Conservation (phyloP, 1,284 basidiomycete genomes). For the Cutaneotrichosporon sp. region DNA sequence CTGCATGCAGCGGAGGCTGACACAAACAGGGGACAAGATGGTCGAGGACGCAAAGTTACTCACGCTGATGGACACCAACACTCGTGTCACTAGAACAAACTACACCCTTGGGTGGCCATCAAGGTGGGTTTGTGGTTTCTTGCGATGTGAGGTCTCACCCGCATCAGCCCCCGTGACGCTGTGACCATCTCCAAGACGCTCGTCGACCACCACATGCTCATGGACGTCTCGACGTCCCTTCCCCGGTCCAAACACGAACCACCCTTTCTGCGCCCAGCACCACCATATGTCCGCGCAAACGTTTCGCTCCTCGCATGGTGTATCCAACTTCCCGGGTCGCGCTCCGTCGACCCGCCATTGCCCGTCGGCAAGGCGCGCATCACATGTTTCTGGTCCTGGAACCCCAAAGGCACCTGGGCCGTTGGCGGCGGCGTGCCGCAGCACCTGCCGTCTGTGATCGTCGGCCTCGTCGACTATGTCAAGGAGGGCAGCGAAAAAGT, state of each 20-base stretch:
- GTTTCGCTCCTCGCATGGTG: constrained; percentile 88
- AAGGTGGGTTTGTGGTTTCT: constrained; percentile 57
- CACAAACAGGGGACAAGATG: constrained; percentile 67
- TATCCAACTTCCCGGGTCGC: constrained; percentile 58
- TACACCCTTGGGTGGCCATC: constrained; percentile 95
- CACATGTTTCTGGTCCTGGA: constrained; percentile 93
- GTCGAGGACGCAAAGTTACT: constrained; percentile 78
- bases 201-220: constrained; percentile 71
- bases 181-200: constrained; percentile 84
- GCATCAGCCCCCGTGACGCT: constrained; percentile 74
- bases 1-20: neutral
- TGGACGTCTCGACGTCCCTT: constrained; percentile 92
- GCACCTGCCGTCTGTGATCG: constrained; percentile 73
- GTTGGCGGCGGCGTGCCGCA: constrained; percentile 59
- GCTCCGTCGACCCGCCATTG: constrained; percentile 42
- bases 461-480: constrained; percentile 72
- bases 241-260: constrained; percentile 88
- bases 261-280: constrained; percentile 83
- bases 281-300: constrained; percentile 89
- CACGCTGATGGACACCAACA: constrained; percentile 79
- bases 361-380: constrained; percentile 57
- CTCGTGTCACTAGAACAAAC: constrained; percentile 80
- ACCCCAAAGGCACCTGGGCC: constrained; percentile 83
- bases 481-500: constrained; percentile 66
- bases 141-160: constrained; percentile 18